Evolutionary conservation across 371 early-diverging fungal genomes (phyloP), one percentile per base, ranked within the genome.

Genomic region (Lichtheimia corymbifera): DNA sequence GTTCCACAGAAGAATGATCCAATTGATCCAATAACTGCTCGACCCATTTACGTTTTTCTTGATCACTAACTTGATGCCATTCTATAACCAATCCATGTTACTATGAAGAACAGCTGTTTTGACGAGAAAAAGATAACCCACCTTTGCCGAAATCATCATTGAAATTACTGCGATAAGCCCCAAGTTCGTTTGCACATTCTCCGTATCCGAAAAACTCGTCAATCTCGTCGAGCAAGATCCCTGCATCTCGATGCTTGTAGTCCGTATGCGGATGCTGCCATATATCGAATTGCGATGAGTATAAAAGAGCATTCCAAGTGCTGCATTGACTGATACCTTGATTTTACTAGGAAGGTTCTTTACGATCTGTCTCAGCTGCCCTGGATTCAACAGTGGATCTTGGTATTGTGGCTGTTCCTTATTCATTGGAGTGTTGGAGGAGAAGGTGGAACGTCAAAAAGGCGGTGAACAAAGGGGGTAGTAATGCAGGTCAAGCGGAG

Each of bases 121-220:
- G 35, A 35, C 0, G 6, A 5, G 11, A 9, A 35, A 56, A 51
- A 11, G 15, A 43, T 24, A 45, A 2, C 40, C 20, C 14, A 55
- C 24, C 9, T 18, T 22, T 42, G 54, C 61, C 66, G 44, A 72
- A 78, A 60, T 61, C 64, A 63, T n/a, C 64, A 65, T 55, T 78
- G 20, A 77, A 76, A 54, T 80, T 80, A 20, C 67, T 57, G 35
- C 65, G 64, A 43, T 76, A 70, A 6, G 80, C 73, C 28, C 80
- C 79, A 20, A 77, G 59, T 22, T 84, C 77, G 49, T 75, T 68
- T 7, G 73, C 62, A 3, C 80, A 73, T 66, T 93, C 91, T 9
- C 74, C 71, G 67, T 87, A 89, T 51, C 80, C 77, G 64, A 83
- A 90, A 54, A 93, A 91, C 51, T 93, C 93, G 67, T 90, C 86